Conservation (phyloP, 345 rosid genomes). For the Moricandia arvensis region DNA sequence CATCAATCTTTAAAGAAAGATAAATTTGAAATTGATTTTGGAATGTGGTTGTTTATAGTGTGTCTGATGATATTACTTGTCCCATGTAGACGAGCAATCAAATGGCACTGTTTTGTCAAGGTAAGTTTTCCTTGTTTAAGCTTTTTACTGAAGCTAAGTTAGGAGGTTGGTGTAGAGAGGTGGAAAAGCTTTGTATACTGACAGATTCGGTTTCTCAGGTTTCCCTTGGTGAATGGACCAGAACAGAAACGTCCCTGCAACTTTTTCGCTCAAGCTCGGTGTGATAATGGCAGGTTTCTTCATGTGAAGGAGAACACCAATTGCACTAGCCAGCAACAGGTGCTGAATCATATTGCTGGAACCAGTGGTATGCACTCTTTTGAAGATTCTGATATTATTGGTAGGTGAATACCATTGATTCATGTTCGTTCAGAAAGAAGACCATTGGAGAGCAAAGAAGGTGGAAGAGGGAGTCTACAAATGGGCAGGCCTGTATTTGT, state of each 20-base stretch:
- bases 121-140: conserved; percentile 29
- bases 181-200: conserved; percentile 27
- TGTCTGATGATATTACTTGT: background rate
- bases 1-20: background rate
- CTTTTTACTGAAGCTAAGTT: conserved; percentile 13
- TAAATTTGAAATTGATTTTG: background rate
- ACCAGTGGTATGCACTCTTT: no score
- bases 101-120: conserved; percentile 43
- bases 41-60: no score
- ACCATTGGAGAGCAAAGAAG: conserved; percentile 2
- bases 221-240: no score
- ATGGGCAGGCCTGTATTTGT: conserved; percentile 37
- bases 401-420: no score
- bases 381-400: no score
- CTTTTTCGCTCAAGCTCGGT: no score
- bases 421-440: conserved; percentile 29
- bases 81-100: conserved; percentile 44
- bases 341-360: no score
- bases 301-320: no score
- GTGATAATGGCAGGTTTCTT: no score
- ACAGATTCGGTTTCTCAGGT: conserved; percentile 52
- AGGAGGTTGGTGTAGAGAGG: conserved; percentile 20
- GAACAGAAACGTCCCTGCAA: no score
- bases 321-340: no score
- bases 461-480: conserved; percentile 40